Evolutionary conservation across 2,329 filamentous ascomycete species (phyloP), one percentile per base, ranked within the genome.

Genomic region (Helotiales sp.): DNA sequence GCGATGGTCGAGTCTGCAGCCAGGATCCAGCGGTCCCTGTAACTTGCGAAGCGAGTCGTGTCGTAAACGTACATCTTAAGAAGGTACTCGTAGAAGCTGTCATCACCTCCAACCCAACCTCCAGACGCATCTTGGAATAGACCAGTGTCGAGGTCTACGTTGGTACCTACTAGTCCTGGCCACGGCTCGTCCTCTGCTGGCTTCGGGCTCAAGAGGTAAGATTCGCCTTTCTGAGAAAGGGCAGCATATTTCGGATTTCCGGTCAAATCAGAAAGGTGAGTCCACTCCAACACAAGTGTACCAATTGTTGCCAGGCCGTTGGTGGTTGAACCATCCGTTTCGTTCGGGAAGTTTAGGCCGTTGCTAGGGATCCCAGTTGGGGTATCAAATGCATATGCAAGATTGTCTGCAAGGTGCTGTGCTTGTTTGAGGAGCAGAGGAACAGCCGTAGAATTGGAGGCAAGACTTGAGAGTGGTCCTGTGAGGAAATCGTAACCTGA

Each of bases 31-130:
- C 85, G 84, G 62, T 93, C 87, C 66, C 80, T 85, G 75, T 93
- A 91, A 2, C 72, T 61, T 1, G 68, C 73, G 67, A 89, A 96
- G 2, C 84, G 79, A 5, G 71, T 65, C 0, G 84, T 79, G 69
- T 93, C 88, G 71, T 96, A 96, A 54, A 93, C 73, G 67, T 87
- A 96, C 89, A 95, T 93, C 77, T 96, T 96, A 72, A 96, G 87
- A 30, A 96, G 81, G 68, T 96, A 96, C 74, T 96, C 91, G 75
- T 96, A 96, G 75, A 88, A 96, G 42, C 86, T 90, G 72, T 96
- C 91, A 29, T 82, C 82, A 6, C 89, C 88, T 51, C 88, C 90
- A 36, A 83, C 82, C 91, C 91, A 96, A 44, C 89, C 88, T 52
- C 92, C 91, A 1, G 64, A 68, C 24, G 81, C 81, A 68, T 93